Conservation (phyloP, 108 stramenopile species). For the Pseudonitzschia delicatissima region DNA sequence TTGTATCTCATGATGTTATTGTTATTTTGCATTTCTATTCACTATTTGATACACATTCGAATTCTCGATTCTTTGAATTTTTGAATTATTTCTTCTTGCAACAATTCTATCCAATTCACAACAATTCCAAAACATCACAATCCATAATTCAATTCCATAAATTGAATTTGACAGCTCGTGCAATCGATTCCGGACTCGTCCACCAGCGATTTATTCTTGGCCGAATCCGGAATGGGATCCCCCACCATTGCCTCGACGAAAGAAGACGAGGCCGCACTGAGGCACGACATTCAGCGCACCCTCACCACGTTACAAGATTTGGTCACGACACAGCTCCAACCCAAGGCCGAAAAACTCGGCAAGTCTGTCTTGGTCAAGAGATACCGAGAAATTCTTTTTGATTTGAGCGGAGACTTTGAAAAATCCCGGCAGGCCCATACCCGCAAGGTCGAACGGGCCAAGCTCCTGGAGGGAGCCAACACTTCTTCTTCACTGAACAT, state of each 20-base stretch:
- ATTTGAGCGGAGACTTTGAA: conserved; percentile 69
- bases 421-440: conserved; percentile 51
- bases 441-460: conserved; percentile 60
- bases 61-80: too few relatives aligned
- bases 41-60: background rate
- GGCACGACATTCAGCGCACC: conserved; percentile 73
- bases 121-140: background rate
- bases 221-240: conserved; percentile 49
- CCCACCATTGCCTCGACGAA: conserved; percentile 4
- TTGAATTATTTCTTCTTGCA: background rate
- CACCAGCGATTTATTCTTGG: conserved; percentile 43
- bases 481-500: conserved; percentile 10
- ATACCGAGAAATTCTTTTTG: conserved; percentile 85
- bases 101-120: background rate
- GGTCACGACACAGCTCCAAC: conserved; percentile 62
- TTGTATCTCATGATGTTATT: background rate
- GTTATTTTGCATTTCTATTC: background rate
- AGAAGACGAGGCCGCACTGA: conserved; percentile 63
- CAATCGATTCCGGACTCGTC: conserved; percentile 29
- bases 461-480: conserved; percentile 63
- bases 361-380: conserved; percentile 65
- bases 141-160: background rate
- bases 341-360: conserved; percentile 52
- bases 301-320: conserved; percentile 62
- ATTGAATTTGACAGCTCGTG: conserved; percentile 17